A percentile compares a stretch with the other conserved stretches of the same genome.
These are phyloP conservation scores for Hagleromyces aurorensis DNA, from an alignment of 805 yeast genomes.

Conservation along the genomic window DNA sequence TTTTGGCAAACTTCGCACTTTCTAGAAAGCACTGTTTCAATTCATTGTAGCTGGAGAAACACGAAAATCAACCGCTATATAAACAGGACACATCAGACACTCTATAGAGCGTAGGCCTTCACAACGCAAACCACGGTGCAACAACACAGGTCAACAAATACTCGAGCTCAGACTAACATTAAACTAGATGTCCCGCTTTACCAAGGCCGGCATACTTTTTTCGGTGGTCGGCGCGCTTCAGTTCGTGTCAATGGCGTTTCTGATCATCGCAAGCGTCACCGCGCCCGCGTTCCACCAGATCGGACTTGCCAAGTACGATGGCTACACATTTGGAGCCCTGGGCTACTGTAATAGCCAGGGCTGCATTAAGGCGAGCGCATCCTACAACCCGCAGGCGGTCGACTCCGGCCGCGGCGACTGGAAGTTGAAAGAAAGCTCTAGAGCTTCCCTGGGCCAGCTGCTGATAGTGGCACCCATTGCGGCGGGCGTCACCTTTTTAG, in stretches of 20 bases:
- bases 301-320: slow-evolving; percentile 35
- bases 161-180: too few relatives aligned
- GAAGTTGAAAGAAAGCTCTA: slow-evolving; percentile 38
- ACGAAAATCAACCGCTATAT: too few relatives aligned
- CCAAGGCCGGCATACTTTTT: too few relatives aligned
- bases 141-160: too few relatives aligned
- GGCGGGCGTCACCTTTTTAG: slow-evolving; percentile 44
- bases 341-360: slow-evolving; percentile 46
- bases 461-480: slow-evolving; percentile 60
- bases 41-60: too few relatives aligned
- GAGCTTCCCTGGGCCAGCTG: slow-evolving; percentile 46
- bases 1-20: too few relatives aligned
- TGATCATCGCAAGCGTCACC: slow-evolving; percentile 53
- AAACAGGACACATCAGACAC: too few relatives aligned
- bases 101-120: too few relatives aligned
- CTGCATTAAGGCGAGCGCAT: slow-evolving; percentile 41
- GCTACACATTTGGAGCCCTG: slow-evolving; percentile 51
- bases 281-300: slow-evolving; percentile 49
- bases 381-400: slow-evolving; percentile 34
- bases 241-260: slow-evolving; percentile 50
- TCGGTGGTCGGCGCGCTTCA: slow-evolving; percentile 39
- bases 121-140: background rate
- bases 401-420: slow-evolving; percentile 35
- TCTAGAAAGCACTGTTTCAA: too few relatives aligned
- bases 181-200: too few relatives aligned